A percentile compares a stretch with the other conserved stretches of the same genome.
Evolutionary conservation across 306 rosid genomes (phyloP).

Genomic region (Trifolium repens): DNA sequence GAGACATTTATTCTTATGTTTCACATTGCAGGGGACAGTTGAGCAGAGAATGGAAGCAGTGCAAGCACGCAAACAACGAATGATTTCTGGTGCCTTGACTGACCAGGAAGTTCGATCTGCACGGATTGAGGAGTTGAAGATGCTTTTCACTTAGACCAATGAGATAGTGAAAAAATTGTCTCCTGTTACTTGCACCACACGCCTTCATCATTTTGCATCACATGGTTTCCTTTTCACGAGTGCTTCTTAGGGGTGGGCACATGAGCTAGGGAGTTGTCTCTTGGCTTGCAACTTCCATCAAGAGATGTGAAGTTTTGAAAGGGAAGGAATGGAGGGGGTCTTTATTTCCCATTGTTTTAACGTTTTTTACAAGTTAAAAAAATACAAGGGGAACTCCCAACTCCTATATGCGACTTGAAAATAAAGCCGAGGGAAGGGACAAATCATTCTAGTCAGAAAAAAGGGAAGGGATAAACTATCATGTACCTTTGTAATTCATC

Average conservation of each 20-base stretch:
- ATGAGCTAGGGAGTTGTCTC: conserved; percentile 21
- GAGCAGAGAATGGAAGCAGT: conserved; percentile 99
- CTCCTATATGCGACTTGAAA: conserved; percentile 10
- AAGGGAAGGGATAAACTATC: conserved; percentile 14
- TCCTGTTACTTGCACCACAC: conserved; percentile 33
- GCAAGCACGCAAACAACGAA: conserved; percentile 85
- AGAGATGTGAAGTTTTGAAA: conserved; percentile 18
- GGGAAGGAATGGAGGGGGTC: not conserved
- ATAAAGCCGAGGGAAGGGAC: not conserved
- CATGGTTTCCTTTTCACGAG: conserved; percentile 24
- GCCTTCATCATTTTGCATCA: conserved; percentile 16
- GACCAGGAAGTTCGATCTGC: conserved; percentile 96
- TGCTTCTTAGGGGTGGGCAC: conserved; percentile 32
- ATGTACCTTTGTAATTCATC: conserved; percentile 11
- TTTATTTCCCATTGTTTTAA: too few relatives aligned
- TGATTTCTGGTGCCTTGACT: conserved; percentile 93
- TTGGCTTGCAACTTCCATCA: conserved; percentile 19
- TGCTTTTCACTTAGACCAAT: conserved; percentile 72
- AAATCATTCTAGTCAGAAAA: not conserved
- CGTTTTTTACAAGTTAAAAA: not conserved
- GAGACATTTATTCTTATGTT: conserved; percentile 27
- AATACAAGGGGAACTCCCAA: conserved; percentile 1
- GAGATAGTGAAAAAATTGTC: conserved; percentile 22
- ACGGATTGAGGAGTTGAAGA: conserved; percentile 91
- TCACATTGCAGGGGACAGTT: conserved; percentile 75